Conservation (phyloP, 2,329 filamentous ascomycete species). For the Sclerotinia subarctica region DNA sequence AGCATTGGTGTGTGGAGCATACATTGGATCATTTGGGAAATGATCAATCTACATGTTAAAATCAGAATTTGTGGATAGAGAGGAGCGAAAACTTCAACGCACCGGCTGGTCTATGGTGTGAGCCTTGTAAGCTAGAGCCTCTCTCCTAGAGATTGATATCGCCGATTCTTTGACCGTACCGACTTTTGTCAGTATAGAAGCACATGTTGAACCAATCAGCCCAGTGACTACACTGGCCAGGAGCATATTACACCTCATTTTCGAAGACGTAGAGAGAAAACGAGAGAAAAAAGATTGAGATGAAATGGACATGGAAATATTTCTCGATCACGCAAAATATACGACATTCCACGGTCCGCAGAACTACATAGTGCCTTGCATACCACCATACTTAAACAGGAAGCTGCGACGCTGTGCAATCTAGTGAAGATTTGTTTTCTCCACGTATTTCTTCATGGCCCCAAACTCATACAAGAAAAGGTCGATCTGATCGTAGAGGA, state of each 20-base stretch:
- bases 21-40: conserved; percentile 43
- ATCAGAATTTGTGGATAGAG: conserved; percentile 11
- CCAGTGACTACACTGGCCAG: conserved; percentile 18
- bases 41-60: conserved; percentile 43
- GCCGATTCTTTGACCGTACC: conserved; percentile 5
- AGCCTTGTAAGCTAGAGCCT: conserved; percentile 8
- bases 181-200: conserved; percentile 16
- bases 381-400: conserved; percentile 17
- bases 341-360: background rate
- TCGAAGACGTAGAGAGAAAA: background rate
- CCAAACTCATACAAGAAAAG: background rate
- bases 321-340: background rate
- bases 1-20: conserved; percentile 44
- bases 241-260: conserved; percentile 18
- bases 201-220: background rate
- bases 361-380: conserved; percentile 7
- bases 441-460: conserved; percentile 1
- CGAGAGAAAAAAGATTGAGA: background rate
- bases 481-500: background rate
- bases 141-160: conserved; percentile 4
- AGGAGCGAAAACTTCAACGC: conserved; percentile 16
- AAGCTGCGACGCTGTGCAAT: conserved; percentile 8
- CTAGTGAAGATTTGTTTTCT: background rate
- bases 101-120: conserved; percentile 29
- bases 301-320: background rate